Evolutionary conservation across 768 basidiomycete genomes (phyloP), one percentile per base, ranked within the genome.

Genomic region (Russula earlei): DNA sequence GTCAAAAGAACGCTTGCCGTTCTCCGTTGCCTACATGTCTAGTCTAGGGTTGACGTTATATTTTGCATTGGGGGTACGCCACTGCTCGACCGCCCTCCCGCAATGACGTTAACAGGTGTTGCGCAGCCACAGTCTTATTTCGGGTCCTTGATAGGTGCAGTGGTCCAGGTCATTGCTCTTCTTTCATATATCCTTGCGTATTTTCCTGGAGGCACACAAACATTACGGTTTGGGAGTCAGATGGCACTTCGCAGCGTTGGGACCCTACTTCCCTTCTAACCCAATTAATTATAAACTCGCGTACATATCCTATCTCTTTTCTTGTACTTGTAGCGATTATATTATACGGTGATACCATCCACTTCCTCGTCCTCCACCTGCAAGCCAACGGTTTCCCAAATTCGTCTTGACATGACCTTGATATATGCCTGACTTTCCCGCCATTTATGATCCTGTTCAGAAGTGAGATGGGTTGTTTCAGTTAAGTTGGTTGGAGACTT

Each of bases 161-260:
- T 84, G 34, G 76, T 96, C 4, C 93, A 91, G 81, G 82, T 96
- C 38, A 72, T 88, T 42, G 84, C 94, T 2, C 80, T 99, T 17
- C 75, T 96, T 14, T 78, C 87, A 14, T 99, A 99, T 67, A 78
- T 98, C 7, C 76, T 92, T 17, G 93, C 93, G 0, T 98, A 97
- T 72, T 98, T 99, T 71, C 96, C 96, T 19, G 93, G 90, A 10
- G 95, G 86, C 27, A 78, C 77, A 27, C 83, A 85, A 63, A 91
- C 91, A 1, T 74, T 92, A 20, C 81, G 85, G 20, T 77, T 92
- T 64, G 91, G 91, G 6, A 82, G 83, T 33, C 83, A 84, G 52
- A 75, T 92, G 62, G 87, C 89, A 1, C 71, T 96, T 20, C 83
- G 92, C 36, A 87, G 94, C 7, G 91, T 91, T 42, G 81, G 87